Base-by-base conservation (phyloP, 352 stramenopile genomes). In the Globisporangium viniferum region DNA sequence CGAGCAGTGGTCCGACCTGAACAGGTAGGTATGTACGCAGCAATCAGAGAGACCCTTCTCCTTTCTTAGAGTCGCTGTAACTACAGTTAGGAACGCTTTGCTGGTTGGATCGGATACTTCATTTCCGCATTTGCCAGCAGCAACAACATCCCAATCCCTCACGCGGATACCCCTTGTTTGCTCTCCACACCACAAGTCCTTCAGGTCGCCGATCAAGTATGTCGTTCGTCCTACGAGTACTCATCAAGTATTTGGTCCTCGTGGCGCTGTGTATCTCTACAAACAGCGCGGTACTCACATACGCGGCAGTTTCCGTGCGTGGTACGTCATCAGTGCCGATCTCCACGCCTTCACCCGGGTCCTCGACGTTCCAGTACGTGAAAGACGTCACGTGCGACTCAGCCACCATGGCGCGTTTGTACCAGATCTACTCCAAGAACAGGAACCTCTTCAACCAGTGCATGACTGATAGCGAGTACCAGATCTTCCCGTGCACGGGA, bases 371-470 rank as follows among this genome's bases (percentile, higher is more conserved):
- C 24, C 22, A 36, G 14, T 35, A 18, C 24, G 51, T 57, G 3
- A 18, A 29, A 12, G 51, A 57, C 5, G 24, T 35, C 22, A 57
- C 3, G 0, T 57, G 51, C 51, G 51, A 57, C 24, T 35, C 51
- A 3, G 29, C 22, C 12, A 35, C 22, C 3, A 73, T 82, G 27
- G 69, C 86, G 36, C 77, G 73, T 6, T 60, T 84, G 20, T 76
- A 82, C 68, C 71, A 68, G 27, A 78, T 90, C 57, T 90, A 90
- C 70, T 67, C 72, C n/a, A 82, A 86, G 69, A 87, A 82, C 73
- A 75, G 74, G 9, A 76, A 67, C 24, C 73, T 86, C 18, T 88
- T 88, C 54, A 73, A 86, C 46, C 56, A 84, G 61, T 90, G 82
- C 59, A 77, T 89, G 14, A 57, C 59, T 3, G 79, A 81, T 22